Evolutionary conservation across 805 yeast genomes (phyloP).

Genomic region (Starmerella davenportii): DNA sequence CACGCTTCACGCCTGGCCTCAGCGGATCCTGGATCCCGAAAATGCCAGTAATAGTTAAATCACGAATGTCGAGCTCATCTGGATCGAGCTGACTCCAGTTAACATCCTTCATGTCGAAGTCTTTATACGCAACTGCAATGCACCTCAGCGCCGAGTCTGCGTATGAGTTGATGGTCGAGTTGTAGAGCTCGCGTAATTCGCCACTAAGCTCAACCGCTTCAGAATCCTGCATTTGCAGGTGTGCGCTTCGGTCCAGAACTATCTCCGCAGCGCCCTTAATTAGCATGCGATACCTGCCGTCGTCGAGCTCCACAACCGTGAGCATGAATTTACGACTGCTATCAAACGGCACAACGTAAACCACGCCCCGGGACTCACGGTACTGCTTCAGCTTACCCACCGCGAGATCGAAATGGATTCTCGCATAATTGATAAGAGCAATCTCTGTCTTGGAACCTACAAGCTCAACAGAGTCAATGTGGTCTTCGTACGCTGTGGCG

Average conservation of each 20-base stretch:
- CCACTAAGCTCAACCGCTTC: conserved; percentile 9
- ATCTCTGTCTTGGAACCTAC: conserved; percentile 92
- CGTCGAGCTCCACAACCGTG: conserved; percentile 36
- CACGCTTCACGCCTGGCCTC: conserved; percentile 74
- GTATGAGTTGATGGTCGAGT: conserved; percentile 31
- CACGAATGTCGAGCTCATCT: conserved; percentile 16
- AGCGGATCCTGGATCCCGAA: conserved; percentile 94
- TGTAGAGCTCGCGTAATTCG: conserved; percentile 22
- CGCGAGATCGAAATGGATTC: conserved; percentile 31
- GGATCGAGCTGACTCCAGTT: conserved; percentile 8
- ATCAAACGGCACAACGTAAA: conserved; percentile 76
- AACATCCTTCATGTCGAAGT: conserved; percentile 24
- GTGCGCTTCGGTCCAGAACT: conserved; percentile 42
- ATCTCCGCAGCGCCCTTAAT: conserved; percentile 94
- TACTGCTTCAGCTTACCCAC: conserved; percentile 31
- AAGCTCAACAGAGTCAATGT: conserved; percentile 35
- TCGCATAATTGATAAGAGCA: conserved; percentile 59
- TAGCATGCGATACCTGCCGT: conserved; percentile 36
- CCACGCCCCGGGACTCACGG: conserved; percentile 31
- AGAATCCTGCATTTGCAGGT: not conserved
- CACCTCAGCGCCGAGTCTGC: conserved; percentile 78
- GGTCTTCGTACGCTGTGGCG: conserved; percentile 71
- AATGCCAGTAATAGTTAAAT: conserved; percentile 44
- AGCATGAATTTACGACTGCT: conserved; percentile 89
- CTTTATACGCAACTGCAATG: conserved; percentile 69